Conservation (phyloP, 2,329 filamentous ascomycete species). For the Septoria linicola region DNA sequence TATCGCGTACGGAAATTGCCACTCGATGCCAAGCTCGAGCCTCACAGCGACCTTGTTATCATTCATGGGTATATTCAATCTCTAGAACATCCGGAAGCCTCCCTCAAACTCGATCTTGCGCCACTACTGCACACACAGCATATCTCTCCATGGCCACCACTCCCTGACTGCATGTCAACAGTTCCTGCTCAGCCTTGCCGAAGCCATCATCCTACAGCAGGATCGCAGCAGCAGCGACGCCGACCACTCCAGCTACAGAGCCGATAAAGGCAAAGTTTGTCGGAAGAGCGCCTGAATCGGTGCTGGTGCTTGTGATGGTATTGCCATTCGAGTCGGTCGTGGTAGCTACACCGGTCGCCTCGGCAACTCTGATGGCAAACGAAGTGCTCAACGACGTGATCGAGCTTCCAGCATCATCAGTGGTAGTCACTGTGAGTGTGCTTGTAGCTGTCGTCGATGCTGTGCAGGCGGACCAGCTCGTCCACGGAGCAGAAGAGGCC, state of each 20-base stretch:
- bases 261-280: constrained; percentile 29
- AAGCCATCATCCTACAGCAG: constrained; percentile 32
- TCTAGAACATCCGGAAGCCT: too few relatives aligned
- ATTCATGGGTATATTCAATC: too few relatives aligned
- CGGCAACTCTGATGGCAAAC: constrained; percentile 35
- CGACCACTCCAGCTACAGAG: constrained; percentile 32
- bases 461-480: constrained; percentile 37
- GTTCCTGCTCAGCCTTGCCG: too few relatives aligned
- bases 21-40: too few relatives aligned
- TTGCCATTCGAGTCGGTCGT: constrained; percentile 13
- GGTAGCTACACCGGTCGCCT: constrained; percentile 23
- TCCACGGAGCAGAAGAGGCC: constrained; percentile 38
- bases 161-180: too few relatives aligned
- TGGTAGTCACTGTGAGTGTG: constrained; percentile 35
- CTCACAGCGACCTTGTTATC: too few relatives aligned
- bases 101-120: too few relatives aligned
- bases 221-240: constrained; percentile 35
- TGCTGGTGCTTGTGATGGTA: constrained; percentile 15
- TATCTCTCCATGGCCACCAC: background rate
- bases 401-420: constrained; percentile 23
- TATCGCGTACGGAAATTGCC: too few relatives aligned
- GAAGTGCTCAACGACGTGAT: constrained; percentile 29
- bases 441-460: constrained; percentile 36
- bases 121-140: too few relatives aligned
- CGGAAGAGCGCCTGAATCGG: constrained; percentile 28